These are phyloP conservation scores for Euphorbia pulcherrima DNA, from an alignment of 345 rosid species.

Conservation along the genomic window DNA sequence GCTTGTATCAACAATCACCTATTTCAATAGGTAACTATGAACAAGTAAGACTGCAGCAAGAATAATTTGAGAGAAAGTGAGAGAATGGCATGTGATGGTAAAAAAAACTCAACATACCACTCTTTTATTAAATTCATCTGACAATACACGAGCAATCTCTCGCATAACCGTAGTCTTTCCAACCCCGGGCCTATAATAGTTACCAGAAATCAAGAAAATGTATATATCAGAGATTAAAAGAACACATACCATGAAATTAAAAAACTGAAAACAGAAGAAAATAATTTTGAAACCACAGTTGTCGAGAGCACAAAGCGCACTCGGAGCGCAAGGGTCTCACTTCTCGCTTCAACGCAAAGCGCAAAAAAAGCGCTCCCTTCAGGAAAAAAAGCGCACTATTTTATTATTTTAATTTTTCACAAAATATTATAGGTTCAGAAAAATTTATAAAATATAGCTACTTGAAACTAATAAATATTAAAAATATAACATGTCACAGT, in stretches of 20 bases:
- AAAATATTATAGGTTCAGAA: no score
- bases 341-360: no score
- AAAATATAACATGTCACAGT: no score
- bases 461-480: no score
- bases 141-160: slow-evolving; percentile 61
- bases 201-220: not conserved
- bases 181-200: slow-evolving; percentile 51
- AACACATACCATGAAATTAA: not conserved
- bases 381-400: no score
- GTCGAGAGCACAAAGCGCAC: no score
- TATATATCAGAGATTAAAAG: not conserved
- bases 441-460: no score
- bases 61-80: not conserved
- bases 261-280: not conserved
- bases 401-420: no score
- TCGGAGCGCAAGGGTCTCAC: no score
- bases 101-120: slow-evolving; percentile 40
- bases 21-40: not conserved
- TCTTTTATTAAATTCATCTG: slow-evolving; percentile 57
- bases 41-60: not conserved
- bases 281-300: not conserved
- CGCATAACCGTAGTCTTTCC: slow-evolving; percentile 71
- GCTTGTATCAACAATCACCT: slow-evolving; percentile 73
- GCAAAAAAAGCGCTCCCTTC: no score
- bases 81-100: not conserved